A percentile compares a stretch with the other conserved stretches of the same genome.
These are phyloP conservation scores for Fagus crenata DNA, from an alignment of 306 rosid species.

Conservation along the genomic window DNA sequence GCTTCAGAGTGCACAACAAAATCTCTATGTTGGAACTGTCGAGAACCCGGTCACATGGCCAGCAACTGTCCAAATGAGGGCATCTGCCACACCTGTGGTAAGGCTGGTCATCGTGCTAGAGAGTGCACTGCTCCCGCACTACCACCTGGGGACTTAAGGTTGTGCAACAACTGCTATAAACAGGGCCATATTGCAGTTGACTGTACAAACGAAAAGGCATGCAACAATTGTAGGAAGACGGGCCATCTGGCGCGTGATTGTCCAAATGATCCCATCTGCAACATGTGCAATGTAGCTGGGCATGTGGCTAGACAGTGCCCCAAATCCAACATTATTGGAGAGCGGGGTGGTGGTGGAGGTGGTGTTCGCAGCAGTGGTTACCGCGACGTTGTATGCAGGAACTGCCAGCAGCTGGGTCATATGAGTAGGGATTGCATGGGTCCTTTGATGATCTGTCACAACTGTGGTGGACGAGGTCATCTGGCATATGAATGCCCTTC, in stretches of 20 bases:
- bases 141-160: slow-evolving; percentile 90
- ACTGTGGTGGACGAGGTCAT: slow-evolving; percentile 98
- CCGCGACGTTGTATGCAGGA: slow-evolving; percentile 82
- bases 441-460: slow-evolving; percentile 91
- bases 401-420: slow-evolving; percentile 92
- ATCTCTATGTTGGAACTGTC: slow-evolving; percentile 95
- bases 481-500: slow-evolving; percentile 97
- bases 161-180: slow-evolving; percentile 98
- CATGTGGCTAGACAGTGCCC: slow-evolving; percentile 94
- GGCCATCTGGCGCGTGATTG: slow-evolving; percentile 99
- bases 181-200: slow-evolving; percentile 97
- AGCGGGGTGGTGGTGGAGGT: slow-evolving; percentile 46
- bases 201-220: slow-evolving; percentile 97
- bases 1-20: slow-evolving; percentile 95
- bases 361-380: slow-evolving; percentile 43
- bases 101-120: slow-evolving; percentile 92
- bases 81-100: slow-evolving; percentile 96
- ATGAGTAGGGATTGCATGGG: slow-evolving; percentile 99
- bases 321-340: slow-evolving; percentile 58
- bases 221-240: slow-evolving; percentile 96
- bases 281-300: slow-evolving; percentile 91
- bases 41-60: slow-evolving; percentile 98
- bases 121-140: slow-evolving; percentile 81
- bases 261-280: slow-evolving; percentile 90
- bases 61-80: slow-evolving; percentile 91